These are phyloP conservation scores for Vanderwaltozyma tropicalis DNA, from an alignment of 805 yeast species.

Conservation along the genomic window DNA sequence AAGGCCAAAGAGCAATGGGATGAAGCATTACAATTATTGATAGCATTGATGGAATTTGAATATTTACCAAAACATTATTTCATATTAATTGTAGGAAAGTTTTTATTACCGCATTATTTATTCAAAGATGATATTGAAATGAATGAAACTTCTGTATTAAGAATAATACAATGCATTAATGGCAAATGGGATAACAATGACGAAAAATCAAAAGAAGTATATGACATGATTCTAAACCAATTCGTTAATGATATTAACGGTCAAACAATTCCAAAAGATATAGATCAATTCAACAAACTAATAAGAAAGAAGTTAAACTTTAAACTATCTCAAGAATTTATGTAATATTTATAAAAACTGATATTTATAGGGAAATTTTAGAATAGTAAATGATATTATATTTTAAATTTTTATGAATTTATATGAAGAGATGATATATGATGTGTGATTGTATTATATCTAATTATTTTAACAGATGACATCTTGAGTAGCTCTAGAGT, in stretches of 20 bases:
- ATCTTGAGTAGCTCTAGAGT: conserved; percentile 94
- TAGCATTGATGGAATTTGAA: conserved; percentile 19
- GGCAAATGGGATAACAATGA: conserved; percentile 14
- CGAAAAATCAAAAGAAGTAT: conserved; percentile 3
- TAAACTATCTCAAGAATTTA: conserved; percentile 25
- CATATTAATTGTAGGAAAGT: conserved; percentile 17
- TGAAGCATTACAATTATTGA: conserved; percentile 14
- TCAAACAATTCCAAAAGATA: conserved; percentile 9
- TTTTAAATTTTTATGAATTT: too few relatives aligned
- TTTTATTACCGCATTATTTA: conserved; percentile 21
- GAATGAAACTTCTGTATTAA: conserved; percentile 15
- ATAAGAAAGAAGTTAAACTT: conserved; percentile 18
- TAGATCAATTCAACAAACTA: conserved; percentile 9
- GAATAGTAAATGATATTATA: too few relatives aligned
- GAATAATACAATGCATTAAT: conserved; percentile 18
- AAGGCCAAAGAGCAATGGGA: conserved; percentile 19
- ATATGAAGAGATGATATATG: too few relatives aligned
- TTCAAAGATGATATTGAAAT: conserved; percentile 11
- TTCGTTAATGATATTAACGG: neutral
- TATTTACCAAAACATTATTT: conserved; percentile 23
- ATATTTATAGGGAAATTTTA: too few relatives aligned
- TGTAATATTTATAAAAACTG: too few relatives aligned
- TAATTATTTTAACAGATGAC: conserved; percentile 53
- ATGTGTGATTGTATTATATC: too few relatives aligned
- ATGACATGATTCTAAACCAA: neutral